Conservation (phyloP, 2,329 filamentous ascomycete genomes). For the Curvularia lunata region DNA sequence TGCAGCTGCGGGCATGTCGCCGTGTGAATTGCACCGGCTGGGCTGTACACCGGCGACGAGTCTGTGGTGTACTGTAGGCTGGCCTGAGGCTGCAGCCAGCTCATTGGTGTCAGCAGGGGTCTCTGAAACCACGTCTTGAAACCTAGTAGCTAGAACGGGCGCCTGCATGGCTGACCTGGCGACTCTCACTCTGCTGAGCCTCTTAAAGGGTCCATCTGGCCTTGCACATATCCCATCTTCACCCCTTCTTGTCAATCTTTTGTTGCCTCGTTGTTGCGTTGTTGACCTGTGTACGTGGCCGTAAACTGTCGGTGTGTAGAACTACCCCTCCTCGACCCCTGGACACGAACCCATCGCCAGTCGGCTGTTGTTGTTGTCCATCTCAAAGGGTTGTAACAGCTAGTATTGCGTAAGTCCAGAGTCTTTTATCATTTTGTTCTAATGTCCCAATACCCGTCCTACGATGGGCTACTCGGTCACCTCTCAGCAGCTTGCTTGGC, state of each 20-base stretch:
- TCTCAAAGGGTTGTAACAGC: not conserved
- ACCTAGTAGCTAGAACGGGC: conserved; percentile 38
- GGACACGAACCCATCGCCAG: not conserved
- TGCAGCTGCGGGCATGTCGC: not conserved
- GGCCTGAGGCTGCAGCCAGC: conserved; percentile 32
- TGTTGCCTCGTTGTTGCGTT: conserved; percentile 10
- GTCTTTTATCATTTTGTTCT: not conserved
- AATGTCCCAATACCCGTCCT: not conserved
- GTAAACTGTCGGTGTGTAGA: not conserved
- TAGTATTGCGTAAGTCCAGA: conserved; percentile 6
- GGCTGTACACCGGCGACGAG: not conserved
- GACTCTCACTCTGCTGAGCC: conserved; percentile 7
- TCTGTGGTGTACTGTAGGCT: conserved; percentile 2
- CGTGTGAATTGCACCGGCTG: not conserved
- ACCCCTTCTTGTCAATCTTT: conserved; percentile 25
- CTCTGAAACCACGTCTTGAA: conserved; percentile 46
- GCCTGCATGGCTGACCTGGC: conserved; percentile 44
- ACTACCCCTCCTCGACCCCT: conserved; percentile 13
- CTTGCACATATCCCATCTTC: conserved; percentile 25
- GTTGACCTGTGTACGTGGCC: conserved; percentile 2
- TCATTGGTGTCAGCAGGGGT: conserved; percentile 44
- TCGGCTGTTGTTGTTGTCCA: not conserved
- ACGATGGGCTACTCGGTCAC: not conserved
- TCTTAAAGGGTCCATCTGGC: conserved; percentile 33
- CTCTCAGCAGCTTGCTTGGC: not conserved